Percentiles rank a stretch among this genome's conserved stretches.
Evolutionary conservation across 768 basidiomycete genomes (phyloP).

Genomic region (Lenzites betulinus): DNA sequence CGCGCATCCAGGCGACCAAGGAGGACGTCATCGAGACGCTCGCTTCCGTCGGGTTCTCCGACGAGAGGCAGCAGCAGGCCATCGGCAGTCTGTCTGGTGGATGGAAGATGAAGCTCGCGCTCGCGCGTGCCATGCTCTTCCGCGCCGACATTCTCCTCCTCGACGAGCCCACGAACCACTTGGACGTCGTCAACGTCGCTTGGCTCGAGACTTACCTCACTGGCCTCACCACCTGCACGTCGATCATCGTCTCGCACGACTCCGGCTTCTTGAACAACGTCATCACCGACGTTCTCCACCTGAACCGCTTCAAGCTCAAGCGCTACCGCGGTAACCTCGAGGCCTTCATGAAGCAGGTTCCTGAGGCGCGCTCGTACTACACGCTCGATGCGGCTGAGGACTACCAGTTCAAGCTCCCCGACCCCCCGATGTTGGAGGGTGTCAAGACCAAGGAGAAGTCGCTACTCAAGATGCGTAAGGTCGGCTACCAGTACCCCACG

Average conservation of each 20-base stretch:
- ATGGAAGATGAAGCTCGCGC: constrained; percentile 99
- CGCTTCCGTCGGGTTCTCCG: constrained; percentile 88
- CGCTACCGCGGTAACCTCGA: constrained; percentile 96
- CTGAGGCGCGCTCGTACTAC: constrained; percentile 98
- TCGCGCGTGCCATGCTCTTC: constrained; percentile 97
- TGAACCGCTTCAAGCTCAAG: constrained; percentile 98
- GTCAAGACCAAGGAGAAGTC: constrained; percentile 99
- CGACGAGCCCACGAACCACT: constrained; percentile 96
- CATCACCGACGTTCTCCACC: constrained; percentile 95
- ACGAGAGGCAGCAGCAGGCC: constrained; percentile 79
- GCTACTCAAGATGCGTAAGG: constrained; percentile 95
- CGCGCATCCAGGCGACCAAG: constrained; percentile 71
- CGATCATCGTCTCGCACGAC: constrained; percentile 98
- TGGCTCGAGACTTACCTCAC: constrained; percentile 97
- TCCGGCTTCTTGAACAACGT: constrained; percentile 97
- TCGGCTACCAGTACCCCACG: constrained; percentile 94
- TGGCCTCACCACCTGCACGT: constrained; percentile 86
- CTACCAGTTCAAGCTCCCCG: constrained; percentile 98
- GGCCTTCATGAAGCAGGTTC: constrained; percentile 90
- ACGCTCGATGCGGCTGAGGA: constrained; percentile 93
- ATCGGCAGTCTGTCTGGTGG: constrained; percentile 95
- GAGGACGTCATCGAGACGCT: constrained; percentile 80
- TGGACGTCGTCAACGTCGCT: constrained; percentile 96
- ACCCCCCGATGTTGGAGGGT: constrained; percentile 96
- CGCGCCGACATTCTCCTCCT: constrained; percentile 95